Evolutionary conservation across 768 basidiomycete genomes (phyloP).

Genomic region (Lentinus brumalis): DNA sequence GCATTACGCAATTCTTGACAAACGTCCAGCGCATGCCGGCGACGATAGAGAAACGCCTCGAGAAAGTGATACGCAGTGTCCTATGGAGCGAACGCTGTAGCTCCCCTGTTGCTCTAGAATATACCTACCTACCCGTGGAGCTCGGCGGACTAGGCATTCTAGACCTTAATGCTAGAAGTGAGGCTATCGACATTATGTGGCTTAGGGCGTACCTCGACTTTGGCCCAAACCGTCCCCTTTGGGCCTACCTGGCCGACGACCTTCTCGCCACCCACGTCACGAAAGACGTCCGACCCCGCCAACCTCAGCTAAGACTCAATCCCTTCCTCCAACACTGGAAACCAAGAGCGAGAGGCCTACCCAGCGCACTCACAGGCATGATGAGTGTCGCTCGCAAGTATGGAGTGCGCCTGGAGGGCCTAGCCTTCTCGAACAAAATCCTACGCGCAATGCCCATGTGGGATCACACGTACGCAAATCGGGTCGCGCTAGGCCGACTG

Average conservation of each 20-base stretch:
- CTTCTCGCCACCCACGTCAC: neutral
- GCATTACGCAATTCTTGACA: conserved; percentile 27
- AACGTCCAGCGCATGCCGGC: conserved; percentile 29
- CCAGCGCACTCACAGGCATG: neutral
- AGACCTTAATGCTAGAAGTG: conserved; percentile 11
- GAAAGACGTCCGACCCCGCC: neutral
- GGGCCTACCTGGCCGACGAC: conserved; percentile 18
- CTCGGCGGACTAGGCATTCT: conserved; percentile 3
- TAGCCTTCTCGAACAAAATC: too few relatives aligned
- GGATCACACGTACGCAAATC: too few relatives aligned
- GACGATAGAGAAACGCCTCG: neutral
- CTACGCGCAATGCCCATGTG: too few relatives aligned
- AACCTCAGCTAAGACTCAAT: neutral
- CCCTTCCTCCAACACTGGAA: conserved; percentile 12
- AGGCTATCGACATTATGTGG: conserved; percentile 21
- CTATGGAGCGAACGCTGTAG: conserved; percentile 4
- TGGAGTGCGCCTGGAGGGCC: too few relatives aligned
- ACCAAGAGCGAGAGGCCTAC: neutral
- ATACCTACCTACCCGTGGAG: neutral
- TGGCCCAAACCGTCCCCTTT: neutral
- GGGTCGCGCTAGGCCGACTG: too few relatives aligned
- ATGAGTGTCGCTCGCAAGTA: too few relatives aligned
- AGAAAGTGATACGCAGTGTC: neutral
- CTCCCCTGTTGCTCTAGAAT: neutral
- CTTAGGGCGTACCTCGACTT: conserved; percentile 7